Evolutionary conservation across 2,329 filamentous ascomycete genomes (phyloP).

Genomic region (Drechslerella dactyloides): DNA sequence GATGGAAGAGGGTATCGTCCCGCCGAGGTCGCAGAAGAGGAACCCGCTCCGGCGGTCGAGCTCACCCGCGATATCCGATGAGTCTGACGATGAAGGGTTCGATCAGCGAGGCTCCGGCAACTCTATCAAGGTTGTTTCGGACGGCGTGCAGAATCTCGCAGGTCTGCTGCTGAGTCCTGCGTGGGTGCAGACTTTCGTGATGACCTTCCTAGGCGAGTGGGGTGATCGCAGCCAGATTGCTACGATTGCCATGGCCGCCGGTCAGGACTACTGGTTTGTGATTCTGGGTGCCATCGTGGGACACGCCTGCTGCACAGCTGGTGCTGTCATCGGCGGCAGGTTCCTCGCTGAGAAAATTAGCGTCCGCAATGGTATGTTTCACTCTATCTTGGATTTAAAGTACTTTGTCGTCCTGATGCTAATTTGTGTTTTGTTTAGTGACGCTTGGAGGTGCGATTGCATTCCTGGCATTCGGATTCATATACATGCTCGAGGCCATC

Average conservation of each 20-base stretch:
- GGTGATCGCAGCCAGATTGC: slow-evolving; percentile 97
- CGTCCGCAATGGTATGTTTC: slow-evolving; percentile 85
- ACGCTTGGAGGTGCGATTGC: slow-evolving; percentile 81
- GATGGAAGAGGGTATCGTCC: slow-evolving; percentile 45
- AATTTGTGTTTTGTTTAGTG: slow-evolving; percentile 65
- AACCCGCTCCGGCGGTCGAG: slow-evolving; percentile 36
- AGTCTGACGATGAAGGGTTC: slow-evolving; percentile 40
- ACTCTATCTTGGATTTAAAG: slow-evolving; percentile 2
- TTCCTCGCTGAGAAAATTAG: slow-evolving; percentile 93
- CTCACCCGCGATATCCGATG: slow-evolving; percentile 49
- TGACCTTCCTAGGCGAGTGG: slow-evolving; percentile 99
- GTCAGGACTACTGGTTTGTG: slow-evolving; percentile 99
- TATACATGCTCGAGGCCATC: slow-evolving; percentile 85
- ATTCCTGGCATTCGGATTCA: slow-evolving; percentile 88
- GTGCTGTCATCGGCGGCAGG: slow-evolving; percentile 87
- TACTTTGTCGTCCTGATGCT: slow-evolving; percentile 45
- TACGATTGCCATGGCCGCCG: slow-evolving; percentile 97
- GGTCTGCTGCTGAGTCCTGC: slow-evolving; percentile 89
- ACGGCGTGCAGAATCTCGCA: slow-evolving; percentile 82
- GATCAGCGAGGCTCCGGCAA: slow-evolving; percentile 56
- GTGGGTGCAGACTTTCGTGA: slow-evolving; percentile 98
- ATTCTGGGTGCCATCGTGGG: slow-evolving; percentile 85
- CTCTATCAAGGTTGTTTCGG: slow-evolving; percentile 60
- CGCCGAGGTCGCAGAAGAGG: slow-evolving; percentile 35
- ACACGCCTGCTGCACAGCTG: slow-evolving; percentile 86